A percentile compares a stretch with the other conserved stretches of the same genome.
phyloP scores from a whole-genome alignment of 2,329 filamentous ascomycete genomes.

The Fulvia fulva region DNA sequence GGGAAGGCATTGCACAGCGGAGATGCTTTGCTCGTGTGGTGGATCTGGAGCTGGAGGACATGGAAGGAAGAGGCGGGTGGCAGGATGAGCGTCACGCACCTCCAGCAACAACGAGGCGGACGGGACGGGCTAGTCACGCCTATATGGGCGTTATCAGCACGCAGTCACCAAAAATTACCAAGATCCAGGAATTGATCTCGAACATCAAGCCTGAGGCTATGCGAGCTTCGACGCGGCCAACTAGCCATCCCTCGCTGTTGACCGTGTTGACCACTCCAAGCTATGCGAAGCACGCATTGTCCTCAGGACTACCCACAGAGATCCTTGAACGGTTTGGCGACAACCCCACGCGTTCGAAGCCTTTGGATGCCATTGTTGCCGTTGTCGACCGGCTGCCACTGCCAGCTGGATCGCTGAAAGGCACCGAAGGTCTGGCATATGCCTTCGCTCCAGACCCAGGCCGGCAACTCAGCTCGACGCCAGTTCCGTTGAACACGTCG shows the following conservation, averaged over 20 bases:
- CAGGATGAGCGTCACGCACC: background rate
- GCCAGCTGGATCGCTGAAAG: conserved; percentile 4
- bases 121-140: background rate
- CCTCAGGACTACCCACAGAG: conserved; percentile 15
- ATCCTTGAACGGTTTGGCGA: conserved; percentile 16
- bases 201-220: conserved; percentile 10
- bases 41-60: background rate
- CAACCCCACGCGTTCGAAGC: conserved; percentile 9
- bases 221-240: conserved; percentile 1
- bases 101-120: background rate
- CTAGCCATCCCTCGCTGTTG: conserved; percentile 14
- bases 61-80: background rate
- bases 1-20: background rate
- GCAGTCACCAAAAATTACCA: conserved; percentile 2
- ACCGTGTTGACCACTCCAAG: conserved; percentile 22
- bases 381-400: conserved; percentile 31
- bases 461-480: conserved; percentile 6
- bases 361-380: conserved; percentile 26
- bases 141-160: conserved; percentile 16
- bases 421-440: conserved; percentile 31
- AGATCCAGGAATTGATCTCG: conserved; percentile 15
- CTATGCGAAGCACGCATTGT: conserved; percentile 25
- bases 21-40: background rate
- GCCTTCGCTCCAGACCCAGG: conserved; percentile 16
- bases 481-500: conserved; percentile 13